Evolutionary conservation across 1,284 basidiomycete genomes (phyloP), one percentile per base, ranked within the genome.

Genomic region (Cystobasidium pallidum): DNA sequence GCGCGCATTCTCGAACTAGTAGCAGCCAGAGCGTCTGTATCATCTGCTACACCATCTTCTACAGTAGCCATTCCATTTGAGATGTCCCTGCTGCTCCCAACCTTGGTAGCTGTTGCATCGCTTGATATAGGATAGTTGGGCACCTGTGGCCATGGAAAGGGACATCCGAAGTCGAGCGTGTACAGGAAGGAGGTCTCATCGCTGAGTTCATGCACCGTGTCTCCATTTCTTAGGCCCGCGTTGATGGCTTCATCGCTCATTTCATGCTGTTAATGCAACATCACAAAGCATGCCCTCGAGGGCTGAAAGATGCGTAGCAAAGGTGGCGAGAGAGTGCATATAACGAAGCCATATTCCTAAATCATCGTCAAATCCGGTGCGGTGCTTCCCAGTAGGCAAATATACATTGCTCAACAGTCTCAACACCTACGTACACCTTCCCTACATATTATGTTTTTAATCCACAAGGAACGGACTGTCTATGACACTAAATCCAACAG

Each of bases 41-140:
- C 19, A 15, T 49, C 17, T 15, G 45, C 32, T 4, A 6, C 17
- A 36, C 36, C 39, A 4, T 47, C 13, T 17, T 32, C 8, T 21
- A 6, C 24, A 15, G 4, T 65, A 17, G 7, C 11, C 6, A n/a
- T n/a, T 21, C 45, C 43, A 17, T 45, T 45, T 19, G 43, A 45
- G 36, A 39, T 7, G 36, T 13, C 13, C 43, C 36, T 32, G 63
- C 47, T 24, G 19, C 24, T 7, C 3, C 43, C 43, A 3, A 19
- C 43, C 3, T 11, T 51, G 21, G 6, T n/a, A 26, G 26, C 57
- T 52, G 49, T 17, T 57, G 3, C 28, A 1, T 28, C 3, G 6
- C 32, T 21, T n/a, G 30, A 32, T 32, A 51, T 66, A 10, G 70
- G 70, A 55, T 72, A 72, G 39, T 39, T 59, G n/a, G 70, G 64